Base-by-base conservation (phyloP, 2,329 filamentous ascomycete species). In the Dothidotthia symphoricarpi region DNA sequence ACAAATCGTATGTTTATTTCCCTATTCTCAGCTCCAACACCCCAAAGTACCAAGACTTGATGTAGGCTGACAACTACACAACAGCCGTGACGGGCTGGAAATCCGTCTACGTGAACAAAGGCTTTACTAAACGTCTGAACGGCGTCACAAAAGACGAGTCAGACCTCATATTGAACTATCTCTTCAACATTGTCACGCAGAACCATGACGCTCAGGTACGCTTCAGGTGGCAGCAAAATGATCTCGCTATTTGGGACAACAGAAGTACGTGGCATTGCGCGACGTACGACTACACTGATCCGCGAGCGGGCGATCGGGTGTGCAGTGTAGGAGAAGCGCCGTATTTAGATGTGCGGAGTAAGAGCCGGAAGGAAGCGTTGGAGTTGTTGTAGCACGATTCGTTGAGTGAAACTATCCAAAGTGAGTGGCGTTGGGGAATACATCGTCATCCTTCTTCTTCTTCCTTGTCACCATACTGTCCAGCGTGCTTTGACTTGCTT, bases 241-340 rank as follows among this genome's bases (percentile, higher is more conserved):
- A 52, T 29, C 38, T 57, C 59, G 75, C 80, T 1, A 81, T 85
- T 47, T 86, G 82, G 82, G 82, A 86, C 55, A 85, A 85, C 43
- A 65, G 78, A 6, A 75, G 74, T 36, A 73, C 68, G 1, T 81
- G 77, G 60, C 79, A 82, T 49, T 75, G 74, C 25, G 80, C 79
- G 0, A 84, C 79, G 0, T 82, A 77, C 45, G 82, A 85, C 48
- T 84, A 83, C 29, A 71, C 72, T 11, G 79, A 31, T 68, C 70
- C 33, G 72, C 76, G 16, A 71, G 80, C 54, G 57, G 79, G 14
- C 70, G 57, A 61, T 26, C 47, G 74, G 1, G 77, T 82, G 2
- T 6, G 75, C 72, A 6, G 69, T 80, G 5, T 79, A 73, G 10
- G 79, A 75, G 68, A 71, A 59, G 49, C 79, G 74, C 77, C 78